These are phyloP conservation scores for Arachis stenosperma DNA, from an alignment of 306 rosid species.

Conservation along the genomic window DNA sequence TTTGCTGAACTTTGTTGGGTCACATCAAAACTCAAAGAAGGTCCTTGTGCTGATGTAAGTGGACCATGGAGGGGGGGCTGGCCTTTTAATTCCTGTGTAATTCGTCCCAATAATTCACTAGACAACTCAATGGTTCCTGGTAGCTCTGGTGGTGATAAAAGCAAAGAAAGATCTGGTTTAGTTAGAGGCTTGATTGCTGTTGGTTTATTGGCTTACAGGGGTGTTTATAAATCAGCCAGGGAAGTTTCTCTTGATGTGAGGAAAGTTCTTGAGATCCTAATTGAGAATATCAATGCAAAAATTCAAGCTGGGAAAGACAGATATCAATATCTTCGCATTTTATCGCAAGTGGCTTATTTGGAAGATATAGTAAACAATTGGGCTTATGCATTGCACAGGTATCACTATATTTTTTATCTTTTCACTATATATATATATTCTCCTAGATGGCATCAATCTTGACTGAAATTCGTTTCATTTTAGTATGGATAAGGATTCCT, in stretches of 20 bases:
- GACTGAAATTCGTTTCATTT: conserved; percentile 49
- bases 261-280: conserved; percentile 79
- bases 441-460: conserved; percentile 20
- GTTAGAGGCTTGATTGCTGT: conserved; percentile 90
- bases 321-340: conserved; percentile 75
- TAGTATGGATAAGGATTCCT: conserved; percentile 79
- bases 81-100: conserved; percentile 95
- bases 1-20: conserved; percentile 98
- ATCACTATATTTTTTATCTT: conserved; percentile 38
- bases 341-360: conserved; percentile 92
- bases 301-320: conserved; percentile 80
- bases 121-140: conserved; percentile 55
- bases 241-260: conserved; percentile 82
- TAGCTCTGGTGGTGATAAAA: conserved; percentile 53
- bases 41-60: conserved; percentile 80
- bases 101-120: conserved; percentile 59
- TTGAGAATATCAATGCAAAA: conserved; percentile 62
- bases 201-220: conserved; percentile 89
- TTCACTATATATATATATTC: background rate
- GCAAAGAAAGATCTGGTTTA: conserved; percentile 65
- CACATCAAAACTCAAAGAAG: conserved; percentile 89
- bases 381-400: conserved; percentile 84
- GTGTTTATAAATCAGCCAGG: conserved; percentile 75
- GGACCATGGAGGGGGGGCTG: conserved; percentile 99
- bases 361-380: conserved; percentile 94